phyloP scores from a whole-genome alignment of 2,329 filamentous ascomycete species.

The Fusarium metavorans region DNA sequence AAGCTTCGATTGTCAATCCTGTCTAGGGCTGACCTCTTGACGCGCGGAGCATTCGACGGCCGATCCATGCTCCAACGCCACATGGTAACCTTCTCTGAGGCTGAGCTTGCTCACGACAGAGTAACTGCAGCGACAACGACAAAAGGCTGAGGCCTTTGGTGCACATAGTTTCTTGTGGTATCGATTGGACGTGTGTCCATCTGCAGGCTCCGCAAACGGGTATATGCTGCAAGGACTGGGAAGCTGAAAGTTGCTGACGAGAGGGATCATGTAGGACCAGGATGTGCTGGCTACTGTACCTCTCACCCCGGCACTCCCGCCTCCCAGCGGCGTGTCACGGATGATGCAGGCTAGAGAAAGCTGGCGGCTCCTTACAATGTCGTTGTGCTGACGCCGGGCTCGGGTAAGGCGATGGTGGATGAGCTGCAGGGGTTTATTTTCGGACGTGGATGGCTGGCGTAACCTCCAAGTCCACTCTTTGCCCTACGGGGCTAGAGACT shows the following conservation, averaged over 20 bases:
- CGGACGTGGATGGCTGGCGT: slow-evolving; percentile 2
- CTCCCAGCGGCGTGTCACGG: neutral
- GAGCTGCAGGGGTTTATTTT: slow-evolving; percentile 19
- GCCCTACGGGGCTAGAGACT: slow-evolving; percentile 1
- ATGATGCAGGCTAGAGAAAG: neutral
- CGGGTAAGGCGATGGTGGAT: slow-evolving; percentile 5
- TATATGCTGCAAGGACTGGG: neutral
- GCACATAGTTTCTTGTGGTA: neutral
- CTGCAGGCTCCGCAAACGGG: neutral
- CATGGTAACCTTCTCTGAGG: neutral
- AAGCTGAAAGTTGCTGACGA: neutral
- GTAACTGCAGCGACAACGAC: neutral
- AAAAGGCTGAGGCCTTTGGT: neutral
- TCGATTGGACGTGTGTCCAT: neutral
- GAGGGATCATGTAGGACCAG: neutral
- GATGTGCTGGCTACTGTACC: neutral
- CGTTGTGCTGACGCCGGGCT: slow-evolving; percentile 16
- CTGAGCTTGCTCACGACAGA: neutral
- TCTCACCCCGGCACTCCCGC: neutral
- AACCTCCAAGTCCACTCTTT: neutral
- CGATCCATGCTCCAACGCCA: slow-evolving; percentile 4
- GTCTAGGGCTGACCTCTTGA: slow-evolving; percentile 1
- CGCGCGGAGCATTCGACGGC: neutral
- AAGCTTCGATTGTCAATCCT: neutral
- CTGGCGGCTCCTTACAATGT: neutral